Percentiles rank a stretch among this genome's conserved stretches.
These are phyloP conservation scores for Leccinellum rugosiceps DNA, from an alignment of 768 basidiomycete genomes.

Conservation along the genomic window DNA sequence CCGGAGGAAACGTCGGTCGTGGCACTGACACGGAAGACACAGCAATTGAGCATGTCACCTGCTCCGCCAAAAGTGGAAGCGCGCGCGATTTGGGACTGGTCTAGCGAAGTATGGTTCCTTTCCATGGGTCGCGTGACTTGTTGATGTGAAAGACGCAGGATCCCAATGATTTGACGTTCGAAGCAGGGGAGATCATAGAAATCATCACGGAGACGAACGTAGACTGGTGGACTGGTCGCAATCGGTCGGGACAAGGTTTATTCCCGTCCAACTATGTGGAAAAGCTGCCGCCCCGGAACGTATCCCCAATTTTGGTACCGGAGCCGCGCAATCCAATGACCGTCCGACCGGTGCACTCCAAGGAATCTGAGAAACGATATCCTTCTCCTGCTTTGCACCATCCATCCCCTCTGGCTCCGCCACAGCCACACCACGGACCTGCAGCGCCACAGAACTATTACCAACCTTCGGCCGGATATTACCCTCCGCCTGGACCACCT, in stretches of 20 bases:
- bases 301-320: constrained; percentile 23
- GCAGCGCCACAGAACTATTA: constrained; percentile 14
- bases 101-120: constrained; percentile 23
- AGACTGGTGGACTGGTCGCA: constrained; percentile 88
- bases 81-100: constrained; percentile 30
- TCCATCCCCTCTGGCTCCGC: constrained; percentile 10
- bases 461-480: constrained; percentile 15
- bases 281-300: constrained; percentile 36
- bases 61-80: constrained; percentile 23
- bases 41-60: constrained; percentile 26
- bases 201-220: constrained; percentile 78
- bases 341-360: constrained; percentile 1
- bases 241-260: constrained; percentile 60
- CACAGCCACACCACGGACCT: constrained; percentile 16
- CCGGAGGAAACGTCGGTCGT: constrained; percentile 14
- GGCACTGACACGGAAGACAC: constrained; percentile 22
- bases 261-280: constrained; percentile 81
- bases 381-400: constrained; percentile 20
- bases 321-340: constrained; percentile 19
- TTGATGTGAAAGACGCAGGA: constrained; percentile 44
- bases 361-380: constrained; percentile 12
- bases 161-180: constrained; percentile 73
- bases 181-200: constrained; percentile 72
- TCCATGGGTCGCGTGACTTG: not conserved
- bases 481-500: constrained; percentile 14